Evolutionary conservation across 176 grass and related monocot genomes (phyloP), one percentile per base, ranked within the genome.

Genomic region (Triticum turgidum): DNA sequence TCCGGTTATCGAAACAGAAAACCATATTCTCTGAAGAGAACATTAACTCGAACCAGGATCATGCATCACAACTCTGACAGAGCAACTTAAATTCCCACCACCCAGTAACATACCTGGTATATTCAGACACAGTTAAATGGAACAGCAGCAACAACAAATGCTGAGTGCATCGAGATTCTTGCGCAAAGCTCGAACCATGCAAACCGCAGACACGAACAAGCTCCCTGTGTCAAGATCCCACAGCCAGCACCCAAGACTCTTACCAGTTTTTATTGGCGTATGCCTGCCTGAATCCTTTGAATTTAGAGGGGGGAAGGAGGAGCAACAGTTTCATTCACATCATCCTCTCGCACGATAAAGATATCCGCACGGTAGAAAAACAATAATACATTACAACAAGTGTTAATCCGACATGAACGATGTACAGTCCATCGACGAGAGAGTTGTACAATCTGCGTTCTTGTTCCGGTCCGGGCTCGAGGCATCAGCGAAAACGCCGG

Each of bases 341-440:
- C 39, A 72, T 91, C 86, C 78, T 88, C 86, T 65, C 30, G 41
- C 35, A 61, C 69, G 52, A 91, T 65, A 82, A 59, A 67, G 61
- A 82, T 86, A 88, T 91, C 77, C 90, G 64, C 90, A 85, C 59
- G 45, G 70, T 88, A 77, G 68, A 85, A 84, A 82, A 85, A 87
- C 80, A 86, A 85, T 78, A 85, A 85, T 78, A 85, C 78, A 91
- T 88, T 91, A 91, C 90, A 88, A 81, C 68, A 91, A 91, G 82
- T 77, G 86, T 88, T 88, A 78, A 85, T 88, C 72, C 64, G 77
- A 88, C 86, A 91, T 70, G 54, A 76, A 82, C 75, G 64, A 91
- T 91, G 90, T 88, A 91, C 83, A 82, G 81, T 77, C 82, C 73
- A 79, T 73, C 20, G 42, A 24, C 66, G 38, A 59, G 74, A 73